Evolutionary conservation across 192 early-diverging fungal genomes (phyloP).

Genomic region (Funneliformis mosseae): DNA sequence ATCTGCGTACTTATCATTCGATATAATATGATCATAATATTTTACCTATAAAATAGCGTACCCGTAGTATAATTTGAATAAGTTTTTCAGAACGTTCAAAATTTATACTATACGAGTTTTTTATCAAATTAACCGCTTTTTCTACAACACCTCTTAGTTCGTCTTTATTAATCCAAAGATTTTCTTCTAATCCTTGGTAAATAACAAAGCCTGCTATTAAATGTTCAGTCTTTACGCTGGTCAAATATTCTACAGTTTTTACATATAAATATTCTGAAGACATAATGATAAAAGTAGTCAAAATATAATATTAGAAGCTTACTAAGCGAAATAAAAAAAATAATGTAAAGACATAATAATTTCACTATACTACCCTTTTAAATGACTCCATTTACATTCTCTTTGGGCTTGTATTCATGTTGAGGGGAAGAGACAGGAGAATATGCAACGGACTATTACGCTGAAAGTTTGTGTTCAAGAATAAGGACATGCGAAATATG

Average conservation of each 20-base stretch:
- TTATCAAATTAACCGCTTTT: conserved; percentile 1
- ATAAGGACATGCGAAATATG: too few species aligned
- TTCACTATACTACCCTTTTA: too few species aligned
- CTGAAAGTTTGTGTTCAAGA: too few species aligned
- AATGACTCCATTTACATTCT: too few species aligned
- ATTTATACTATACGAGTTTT: background rate
- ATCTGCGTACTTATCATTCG: conserved; percentile 8
- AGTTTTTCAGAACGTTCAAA: background rate
- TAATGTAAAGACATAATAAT: too few species aligned
- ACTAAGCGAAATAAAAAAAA: too few species aligned
- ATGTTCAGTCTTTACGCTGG: conserved; percentile 11
- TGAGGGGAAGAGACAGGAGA: too few species aligned
- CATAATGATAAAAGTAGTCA: background rate
- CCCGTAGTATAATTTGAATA: background rate
- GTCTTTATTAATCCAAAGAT: conserved; percentile 17
- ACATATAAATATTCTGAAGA: conserved; percentile 11
- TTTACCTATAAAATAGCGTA: background rate
- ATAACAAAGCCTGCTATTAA: background rate
- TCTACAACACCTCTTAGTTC: conserved; percentile 5
- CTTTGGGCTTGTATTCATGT: too few species aligned
- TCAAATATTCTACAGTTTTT: conserved; percentile 15
- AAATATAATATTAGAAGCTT: too few species aligned
- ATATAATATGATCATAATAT: background rate
- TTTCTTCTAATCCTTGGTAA: conserved; percentile 15
- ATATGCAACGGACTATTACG: too few species aligned